Percentiles rank a stretch among this genome's conserved stretches.
phyloP scores from a whole-genome alignment of 2,329 filamentous ascomycete genomes.

The Aspergillus sp. region DNA sequence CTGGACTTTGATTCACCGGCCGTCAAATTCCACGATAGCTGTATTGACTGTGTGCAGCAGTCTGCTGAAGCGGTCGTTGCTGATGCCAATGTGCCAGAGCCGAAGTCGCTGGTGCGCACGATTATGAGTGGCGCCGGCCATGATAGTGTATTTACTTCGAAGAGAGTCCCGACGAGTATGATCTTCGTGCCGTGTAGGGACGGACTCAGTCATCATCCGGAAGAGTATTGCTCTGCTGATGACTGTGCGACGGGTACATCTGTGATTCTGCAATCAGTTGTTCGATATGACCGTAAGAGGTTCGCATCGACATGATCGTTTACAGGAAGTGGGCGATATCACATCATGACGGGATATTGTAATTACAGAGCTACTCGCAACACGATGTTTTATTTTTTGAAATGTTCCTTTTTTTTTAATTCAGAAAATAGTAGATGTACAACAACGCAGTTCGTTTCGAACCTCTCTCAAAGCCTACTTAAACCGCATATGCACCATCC shows the following conservation, averaged over 20 bases:
- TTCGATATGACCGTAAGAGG: constrained; percentile 35
- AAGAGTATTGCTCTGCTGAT: constrained; percentile 55
- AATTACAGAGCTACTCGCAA: background rate
- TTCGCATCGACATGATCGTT: constrained; percentile 21
- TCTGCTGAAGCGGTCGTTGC: constrained; percentile 54
- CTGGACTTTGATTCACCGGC: constrained; percentile 57
- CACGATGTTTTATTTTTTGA: background rate
- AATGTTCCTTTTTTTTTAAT: background rate
- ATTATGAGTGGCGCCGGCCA: constrained; percentile 62
- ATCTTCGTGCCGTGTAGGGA: constrained; percentile 60
- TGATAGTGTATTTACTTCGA: constrained; percentile 57
- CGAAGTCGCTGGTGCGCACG: constrained; percentile 39
- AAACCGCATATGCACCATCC: constrained; percentile 21
- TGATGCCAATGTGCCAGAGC: constrained; percentile 24
- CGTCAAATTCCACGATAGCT: constrained; percentile 60
- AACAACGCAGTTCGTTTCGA: constrained; percentile 15
- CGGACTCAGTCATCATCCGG: constrained; percentile 58
- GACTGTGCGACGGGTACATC: constrained; percentile 53
- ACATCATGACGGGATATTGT: background rate
- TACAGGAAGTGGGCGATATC: background rate
- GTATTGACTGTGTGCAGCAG: constrained; percentile 57
- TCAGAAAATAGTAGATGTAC: background rate
- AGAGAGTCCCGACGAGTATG: constrained; percentile 57
- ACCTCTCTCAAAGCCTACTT: constrained; percentile 20
- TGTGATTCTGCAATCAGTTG: constrained; percentile 30